phyloP scores from a whole-genome alignment of 78 protist genomes.

The Polysphondylium violaceum region DNA sequence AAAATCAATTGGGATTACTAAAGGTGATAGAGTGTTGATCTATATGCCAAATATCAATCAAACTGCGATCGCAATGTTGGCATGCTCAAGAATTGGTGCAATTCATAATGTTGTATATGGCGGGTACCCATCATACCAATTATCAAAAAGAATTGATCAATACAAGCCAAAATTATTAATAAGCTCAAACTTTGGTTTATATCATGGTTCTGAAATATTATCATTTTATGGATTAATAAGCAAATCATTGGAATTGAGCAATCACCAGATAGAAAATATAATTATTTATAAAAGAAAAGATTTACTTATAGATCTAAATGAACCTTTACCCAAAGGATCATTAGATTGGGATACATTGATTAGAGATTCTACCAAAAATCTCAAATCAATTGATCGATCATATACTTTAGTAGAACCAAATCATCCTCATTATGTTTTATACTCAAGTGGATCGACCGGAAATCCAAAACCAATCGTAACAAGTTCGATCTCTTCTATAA shows the following conservation, averaged over 20 bases:
- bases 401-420: not conserved
- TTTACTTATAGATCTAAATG: not conserved
- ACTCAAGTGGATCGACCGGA: constrained; percentile 24
- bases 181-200: constrained; percentile 71
- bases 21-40: constrained; percentile 91
- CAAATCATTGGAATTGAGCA: constrained; percentile 32
- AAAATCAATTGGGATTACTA: constrained; percentile 78
- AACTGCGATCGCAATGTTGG: constrained; percentile 89
- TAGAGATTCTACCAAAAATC: not conserved
- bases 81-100: constrained; percentile 96
- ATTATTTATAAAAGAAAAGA: constrained; percentile 13
- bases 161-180: constrained; percentile 76
- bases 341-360: constrained; percentile 10
- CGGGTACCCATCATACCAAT: not conserved
- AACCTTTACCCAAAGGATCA: not conserved
- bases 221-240: not conserved
- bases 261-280: not conserved
- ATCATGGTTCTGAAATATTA: not conserved
- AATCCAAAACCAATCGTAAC: not conserved
- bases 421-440: not conserved
- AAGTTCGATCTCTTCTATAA: constrained; percentile 45
- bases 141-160: constrained; percentile 82
- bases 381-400: not conserved
- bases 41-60: constrained; percentile 93
- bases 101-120: constrained; percentile 40